Evolutionary conservation across 78 protist genomes (phyloP).

Genomic region (Bodo saltans): DNA sequence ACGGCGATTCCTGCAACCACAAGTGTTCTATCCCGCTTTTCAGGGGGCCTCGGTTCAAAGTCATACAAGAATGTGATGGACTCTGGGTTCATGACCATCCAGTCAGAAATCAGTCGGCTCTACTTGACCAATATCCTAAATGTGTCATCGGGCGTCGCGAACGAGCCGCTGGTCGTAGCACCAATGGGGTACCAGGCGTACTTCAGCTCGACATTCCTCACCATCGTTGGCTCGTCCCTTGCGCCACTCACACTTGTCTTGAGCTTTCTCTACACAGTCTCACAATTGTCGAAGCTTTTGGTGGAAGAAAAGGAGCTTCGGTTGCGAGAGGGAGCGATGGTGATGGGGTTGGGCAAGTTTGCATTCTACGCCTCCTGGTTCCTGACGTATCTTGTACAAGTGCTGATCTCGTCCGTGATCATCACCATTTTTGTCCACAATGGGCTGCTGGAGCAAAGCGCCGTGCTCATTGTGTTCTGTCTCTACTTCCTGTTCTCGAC

Average conservation of each 20-base stretch:
- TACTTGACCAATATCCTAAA: not conserved
- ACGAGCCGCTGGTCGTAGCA: not conserved
- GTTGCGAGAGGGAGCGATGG: conserved; percentile 1
- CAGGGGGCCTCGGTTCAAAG: not conserved
- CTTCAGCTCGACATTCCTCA: not conserved
- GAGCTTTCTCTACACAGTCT: conserved; percentile 10
- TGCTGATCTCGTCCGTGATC: not conserved
- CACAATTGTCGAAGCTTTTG: not conserved
- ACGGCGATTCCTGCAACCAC: not conserved
- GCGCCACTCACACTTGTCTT: not conserved
- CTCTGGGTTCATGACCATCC: conserved; percentile 17
- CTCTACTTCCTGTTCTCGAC: conserved; percentile 11
- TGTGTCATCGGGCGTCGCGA: not conserved
- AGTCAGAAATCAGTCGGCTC: not conserved
- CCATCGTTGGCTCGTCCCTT: not conserved
- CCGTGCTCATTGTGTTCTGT: not conserved
- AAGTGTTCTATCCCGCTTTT: not conserved
- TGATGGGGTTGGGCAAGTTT: conserved; percentile 4
- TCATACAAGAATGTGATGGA: not conserved
- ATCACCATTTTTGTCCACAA: not conserved
- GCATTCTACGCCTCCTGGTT: conserved; percentile 22
- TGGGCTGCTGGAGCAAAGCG: not conserved
- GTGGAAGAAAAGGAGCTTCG: conserved; percentile 23
- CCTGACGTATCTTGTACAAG: not conserved
- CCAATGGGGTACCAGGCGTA: conserved; percentile 12